Evolutionary conservation across 2,329 filamentous ascomycete genomes (phyloP).

Genomic region (Colletotrichum spinosum): DNA sequence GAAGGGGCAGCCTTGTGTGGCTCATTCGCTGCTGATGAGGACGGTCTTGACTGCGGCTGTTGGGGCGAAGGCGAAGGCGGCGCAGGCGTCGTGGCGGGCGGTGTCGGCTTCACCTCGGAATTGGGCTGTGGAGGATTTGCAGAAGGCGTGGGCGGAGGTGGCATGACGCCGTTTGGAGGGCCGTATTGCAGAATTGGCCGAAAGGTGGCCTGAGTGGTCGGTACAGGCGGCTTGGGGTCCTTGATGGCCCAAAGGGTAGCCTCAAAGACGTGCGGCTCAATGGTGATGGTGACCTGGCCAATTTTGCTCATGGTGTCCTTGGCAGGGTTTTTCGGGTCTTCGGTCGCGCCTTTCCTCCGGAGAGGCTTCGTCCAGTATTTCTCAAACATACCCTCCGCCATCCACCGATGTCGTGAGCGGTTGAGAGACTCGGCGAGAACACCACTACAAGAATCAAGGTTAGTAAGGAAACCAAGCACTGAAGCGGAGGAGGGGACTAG

Average conservation of each 20-base stretch:
- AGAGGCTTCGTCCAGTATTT: conserved; percentile 82
- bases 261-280: conserved; percentile 85
- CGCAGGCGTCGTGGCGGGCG: conserved; percentile 22
- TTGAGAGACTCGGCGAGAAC: conserved; percentile 79
- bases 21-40: conserved; percentile 20
- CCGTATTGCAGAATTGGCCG: conserved; percentile 75
- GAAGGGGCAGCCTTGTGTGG: conserved; percentile 4
- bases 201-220: conserved; percentile 42
- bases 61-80: conserved; percentile 24
- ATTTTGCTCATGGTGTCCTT: conserved; percentile 80
- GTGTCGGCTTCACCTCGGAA: conserved; percentile 40
- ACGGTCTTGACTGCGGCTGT: conserved; percentile 16
- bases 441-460: conserved; percentile 61
- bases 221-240: conserved; percentile 63
- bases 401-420: conserved; percentile 80
- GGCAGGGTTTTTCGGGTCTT: conserved; percentile 74
- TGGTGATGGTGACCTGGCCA: conserved; percentile 78
- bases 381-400: conserved; percentile 78
- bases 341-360: conserved; percentile 74
- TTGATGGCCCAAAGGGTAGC: conserved; percentile 80
- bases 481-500: conserved; percentile 28
- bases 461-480: background rate
- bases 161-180: conserved; percentile 72
- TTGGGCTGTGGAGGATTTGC: conserved; percentile 29
- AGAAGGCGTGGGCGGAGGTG: conserved; percentile 52